Conservation (phyloP, 257 asterid species). For the Lycium barbarum region DNA sequence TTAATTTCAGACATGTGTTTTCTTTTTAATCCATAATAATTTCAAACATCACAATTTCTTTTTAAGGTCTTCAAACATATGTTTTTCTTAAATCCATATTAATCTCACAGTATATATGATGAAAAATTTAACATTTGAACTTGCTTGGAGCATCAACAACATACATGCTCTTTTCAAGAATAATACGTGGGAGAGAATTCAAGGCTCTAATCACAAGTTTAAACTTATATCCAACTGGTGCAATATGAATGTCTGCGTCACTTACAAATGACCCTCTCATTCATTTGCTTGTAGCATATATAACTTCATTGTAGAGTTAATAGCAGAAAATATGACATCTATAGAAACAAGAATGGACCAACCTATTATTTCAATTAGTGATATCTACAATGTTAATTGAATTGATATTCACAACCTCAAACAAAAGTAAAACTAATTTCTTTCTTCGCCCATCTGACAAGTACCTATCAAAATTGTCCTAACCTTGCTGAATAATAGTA, state of each 20-base stretch:
- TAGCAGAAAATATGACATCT: background rate
- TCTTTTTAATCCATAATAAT: no score
- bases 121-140: background rate
- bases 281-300: background rate
- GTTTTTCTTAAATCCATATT: background rate
- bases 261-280: no score
- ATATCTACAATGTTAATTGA: conserved; percentile 35
- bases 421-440: conserved; percentile 22
- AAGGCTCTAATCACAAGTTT: background rate
- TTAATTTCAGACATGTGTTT: no score
- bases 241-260: background rate
- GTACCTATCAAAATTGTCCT: conserved; percentile 39
- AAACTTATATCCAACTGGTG: no score
- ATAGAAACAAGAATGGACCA: background rate
- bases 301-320: background rate
- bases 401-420: conserved; percentile 33
- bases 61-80: no score
- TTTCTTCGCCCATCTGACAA: conserved; percentile 29
- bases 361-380: conserved; percentile 25
- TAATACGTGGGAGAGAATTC: background rate
- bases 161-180: background rate
- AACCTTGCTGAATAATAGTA: conserved; percentile 27
- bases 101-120: background rate
- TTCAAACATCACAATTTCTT: no score
- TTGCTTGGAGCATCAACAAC: background rate